Conservation (phyloP, 164 flowering plant species). For the Vitis rotundifolia region DNA sequence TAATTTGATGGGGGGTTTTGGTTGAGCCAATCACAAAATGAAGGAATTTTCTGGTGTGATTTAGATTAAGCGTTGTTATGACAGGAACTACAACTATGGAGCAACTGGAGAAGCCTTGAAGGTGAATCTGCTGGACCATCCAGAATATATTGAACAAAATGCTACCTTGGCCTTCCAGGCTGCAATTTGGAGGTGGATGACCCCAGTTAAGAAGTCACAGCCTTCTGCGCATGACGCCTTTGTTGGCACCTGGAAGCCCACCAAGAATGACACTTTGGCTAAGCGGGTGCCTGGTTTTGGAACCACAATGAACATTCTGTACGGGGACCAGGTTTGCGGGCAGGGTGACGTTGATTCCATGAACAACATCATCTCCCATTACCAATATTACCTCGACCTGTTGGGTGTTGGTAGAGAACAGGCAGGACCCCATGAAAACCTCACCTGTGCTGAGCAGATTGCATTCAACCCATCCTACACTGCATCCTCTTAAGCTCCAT, state of each 20-base stretch:
- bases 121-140: constrained; percentile 68
- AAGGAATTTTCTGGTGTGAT: not conserved
- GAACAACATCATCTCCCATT: constrained; percentile 80
- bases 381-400: constrained; percentile 70
- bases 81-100: constrained; percentile 89
- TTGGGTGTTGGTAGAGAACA: constrained; percentile 76
- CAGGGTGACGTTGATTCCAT: constrained; percentile 64
- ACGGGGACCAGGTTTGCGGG: constrained; percentile 68
- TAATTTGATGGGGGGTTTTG: not conserved
- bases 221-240: constrained; percentile 84
- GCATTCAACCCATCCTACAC: constrained; percentile 57
- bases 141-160: constrained; percentile 80
- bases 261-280: constrained; percentile 76
- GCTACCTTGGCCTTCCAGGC: constrained; percentile 86
- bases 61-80: constrained; percentile 2
- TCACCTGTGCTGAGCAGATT: constrained; percentile 67
- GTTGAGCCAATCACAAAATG: not conserved
- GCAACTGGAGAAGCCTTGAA: constrained; percentile 62
- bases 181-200: constrained; percentile 88
- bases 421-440: constrained; percentile 63
- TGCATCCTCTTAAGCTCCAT: constrained; percentile 19
- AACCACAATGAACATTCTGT: constrained; percentile 80
- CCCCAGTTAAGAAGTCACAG: constrained; percentile 58
- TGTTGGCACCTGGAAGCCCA: constrained; percentile 90
- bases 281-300: constrained; percentile 84